phyloP scores from a whole-genome alignment of 305 asterid genomes.

The Fraxinus latifolia region DNA sequence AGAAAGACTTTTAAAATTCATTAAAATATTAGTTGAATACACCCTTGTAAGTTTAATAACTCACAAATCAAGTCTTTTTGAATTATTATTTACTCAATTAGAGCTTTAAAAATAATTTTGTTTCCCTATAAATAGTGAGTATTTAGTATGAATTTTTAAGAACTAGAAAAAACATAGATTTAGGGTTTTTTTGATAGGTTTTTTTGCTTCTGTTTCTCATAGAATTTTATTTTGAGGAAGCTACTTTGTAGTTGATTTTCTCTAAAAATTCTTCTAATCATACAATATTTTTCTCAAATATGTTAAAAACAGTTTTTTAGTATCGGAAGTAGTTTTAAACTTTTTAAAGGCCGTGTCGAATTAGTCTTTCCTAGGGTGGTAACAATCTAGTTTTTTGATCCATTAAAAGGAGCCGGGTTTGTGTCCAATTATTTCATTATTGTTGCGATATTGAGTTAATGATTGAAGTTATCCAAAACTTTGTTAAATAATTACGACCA shows the following conservation, averaged over 20 bases:
- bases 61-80: neutral
- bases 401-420: neutral
- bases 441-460: neutral
- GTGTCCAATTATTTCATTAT: neutral
- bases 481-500: neutral
- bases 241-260: neutral
- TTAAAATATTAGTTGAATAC: no score
- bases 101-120: neutral
- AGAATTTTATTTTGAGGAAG: neutral
- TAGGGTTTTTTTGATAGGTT: neutral
- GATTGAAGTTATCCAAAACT: neutral
- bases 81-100: neutral
- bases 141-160: neutral
- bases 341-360: neutral
- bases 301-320: no score
- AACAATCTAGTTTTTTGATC: neutral
- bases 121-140: neutral
- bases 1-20: no score
- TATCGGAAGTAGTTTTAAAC: no score
- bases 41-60: neutral
- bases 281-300: no score
- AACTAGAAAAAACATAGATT: neutral
- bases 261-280: no score
- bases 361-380: neutral
- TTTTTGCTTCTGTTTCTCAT: neutral